Base-by-base conservation (phyloP, 2,329 filamentous ascomycete genomes). In the Mycosphaerella sp. region DNA sequence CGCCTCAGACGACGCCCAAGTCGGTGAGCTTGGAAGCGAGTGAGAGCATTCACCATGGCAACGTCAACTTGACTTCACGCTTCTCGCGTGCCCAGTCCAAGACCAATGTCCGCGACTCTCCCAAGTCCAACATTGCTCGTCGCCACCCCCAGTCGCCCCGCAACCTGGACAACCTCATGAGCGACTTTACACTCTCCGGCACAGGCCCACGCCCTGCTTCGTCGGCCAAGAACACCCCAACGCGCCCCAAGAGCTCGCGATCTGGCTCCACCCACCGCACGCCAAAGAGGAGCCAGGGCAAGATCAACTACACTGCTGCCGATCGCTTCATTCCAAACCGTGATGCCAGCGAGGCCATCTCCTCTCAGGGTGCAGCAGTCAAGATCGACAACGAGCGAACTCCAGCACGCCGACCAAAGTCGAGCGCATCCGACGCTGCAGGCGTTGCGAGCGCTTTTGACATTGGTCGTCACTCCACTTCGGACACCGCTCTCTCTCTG, bases 321-420 rank as follows among this genome's bases (percentile, higher is more conserved):
- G 93, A 98, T 72, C 85, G 93, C 50, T 98, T 97, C 77, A 97
- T 98, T 63, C 92, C 93, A 63, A 96, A 95, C 78, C 87, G 93
- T 32, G 81, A 81, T 47, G 87, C 91, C 61, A 95, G 91, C 76
- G 93, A 95, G 49, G 91, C 87, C 53, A 87, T 95, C 68, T 79
- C 85, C 67, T 60, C 65, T 26, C 60, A 63, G 45, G 90, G 90
- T 63, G 81, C 81, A 55, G 89, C 89, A 57, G 86, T 89, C 51
- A 97, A 97, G 80, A 81, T 92, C 43, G 87, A 93, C 51, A 72
- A 79, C 45, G 86, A 92, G 58, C 86, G 91, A 57, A 80, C 85
- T 39, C 67, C 67, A 31, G 65, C 62, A 54, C 65, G 67, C 64
- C 80, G 86, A 54, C 81, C 89, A 55, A 92, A 89, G 74, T 85